phyloP scores from a whole-genome alignment of 2,329 filamentous ascomycete species.

The Trichoderma brevicompactum region DNA sequence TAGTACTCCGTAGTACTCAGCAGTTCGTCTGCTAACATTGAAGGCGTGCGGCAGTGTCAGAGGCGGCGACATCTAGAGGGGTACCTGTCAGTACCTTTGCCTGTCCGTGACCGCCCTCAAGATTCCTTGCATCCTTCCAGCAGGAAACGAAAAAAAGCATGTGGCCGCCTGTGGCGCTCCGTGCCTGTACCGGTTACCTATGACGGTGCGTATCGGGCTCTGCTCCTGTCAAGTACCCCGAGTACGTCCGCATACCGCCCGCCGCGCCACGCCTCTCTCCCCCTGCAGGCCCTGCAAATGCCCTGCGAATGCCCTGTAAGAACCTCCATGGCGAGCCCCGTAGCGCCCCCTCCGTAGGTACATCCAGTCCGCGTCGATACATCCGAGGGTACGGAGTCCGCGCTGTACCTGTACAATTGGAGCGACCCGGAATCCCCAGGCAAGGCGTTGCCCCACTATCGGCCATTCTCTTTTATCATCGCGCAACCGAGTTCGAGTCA shows the following conservation, averaged over 20 bases:
- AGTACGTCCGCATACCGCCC: too few species aligned
- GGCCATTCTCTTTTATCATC: slow-evolving; percentile 20
- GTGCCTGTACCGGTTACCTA: slow-evolving; percentile 1
- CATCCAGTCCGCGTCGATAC: not conserved
- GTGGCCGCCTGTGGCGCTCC: slow-evolving; percentile 2
- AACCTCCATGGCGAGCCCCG: not conserved
- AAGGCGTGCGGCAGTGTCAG: too few species aligned
- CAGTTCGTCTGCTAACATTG: not conserved
- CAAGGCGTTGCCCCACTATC: slow-evolving; percentile 18
- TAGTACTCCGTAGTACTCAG: not conserved
- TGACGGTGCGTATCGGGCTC: not conserved
- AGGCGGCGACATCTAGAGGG: not conserved
- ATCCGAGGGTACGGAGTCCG: slow-evolving; percentile 3
- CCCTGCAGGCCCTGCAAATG: not conserved
- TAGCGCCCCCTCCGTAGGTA: not conserved
- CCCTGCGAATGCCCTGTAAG: not conserved
- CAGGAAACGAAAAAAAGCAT: not conserved
- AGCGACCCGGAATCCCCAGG: not conserved
- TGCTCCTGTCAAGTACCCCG: not conserved
- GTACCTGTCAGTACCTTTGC: slow-evolving; percentile 8
- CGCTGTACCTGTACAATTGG: not conserved
- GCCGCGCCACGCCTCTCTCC: not conserved
- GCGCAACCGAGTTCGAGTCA: slow-evolving; percentile 15
- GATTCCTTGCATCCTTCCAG: not conserved
- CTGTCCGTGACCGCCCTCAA: not conserved